Conservation (phyloP, 225 moss, liverwort and hornwort species). For the Climacium dendroides region DNA sequence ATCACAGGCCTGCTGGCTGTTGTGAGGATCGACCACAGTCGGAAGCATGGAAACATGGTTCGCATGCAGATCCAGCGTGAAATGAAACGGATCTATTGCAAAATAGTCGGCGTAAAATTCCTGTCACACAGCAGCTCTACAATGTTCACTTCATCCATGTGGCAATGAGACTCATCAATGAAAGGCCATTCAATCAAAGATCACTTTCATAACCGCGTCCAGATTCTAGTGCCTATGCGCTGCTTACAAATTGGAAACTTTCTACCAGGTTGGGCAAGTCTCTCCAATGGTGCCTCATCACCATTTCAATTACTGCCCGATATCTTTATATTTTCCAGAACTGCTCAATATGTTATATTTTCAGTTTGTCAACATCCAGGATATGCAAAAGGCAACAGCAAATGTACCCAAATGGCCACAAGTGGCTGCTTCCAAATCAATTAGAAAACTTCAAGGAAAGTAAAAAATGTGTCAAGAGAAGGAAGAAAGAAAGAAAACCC, state of each 20-base stretch:
- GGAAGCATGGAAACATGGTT: conserved; percentile 97
- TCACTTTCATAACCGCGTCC: neutral
- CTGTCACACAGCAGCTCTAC: conserved; percentile 30
- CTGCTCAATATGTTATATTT: neutral
- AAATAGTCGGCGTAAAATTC: conserved; percentile 96
- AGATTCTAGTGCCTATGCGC: neutral
- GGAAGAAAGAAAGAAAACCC: neutral
- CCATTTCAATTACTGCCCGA: neutral
- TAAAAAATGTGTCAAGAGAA: neutral
- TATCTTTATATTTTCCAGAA: neutral
- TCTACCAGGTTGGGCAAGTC: neutral
- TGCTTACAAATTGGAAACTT: neutral
- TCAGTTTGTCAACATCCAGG: neutral
- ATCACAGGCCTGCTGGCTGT: conserved; percentile 80
- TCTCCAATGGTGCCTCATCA: neutral
- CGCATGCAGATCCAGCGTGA: conserved; percentile 83
- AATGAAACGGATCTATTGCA: conserved; percentile 92
- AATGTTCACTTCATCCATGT: neutral
- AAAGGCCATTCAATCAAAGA: neutral
- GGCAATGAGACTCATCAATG: neutral
- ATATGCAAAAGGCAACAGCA: neutral
- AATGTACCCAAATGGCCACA: neutral
- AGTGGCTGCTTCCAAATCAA: neutral
- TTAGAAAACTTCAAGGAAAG: neutral
- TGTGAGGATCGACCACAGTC: conserved; percentile 71